Conservation (phyloP, 2,329 filamentous ascomycete species). For the Beauveria rudraprayagi region DNA sequence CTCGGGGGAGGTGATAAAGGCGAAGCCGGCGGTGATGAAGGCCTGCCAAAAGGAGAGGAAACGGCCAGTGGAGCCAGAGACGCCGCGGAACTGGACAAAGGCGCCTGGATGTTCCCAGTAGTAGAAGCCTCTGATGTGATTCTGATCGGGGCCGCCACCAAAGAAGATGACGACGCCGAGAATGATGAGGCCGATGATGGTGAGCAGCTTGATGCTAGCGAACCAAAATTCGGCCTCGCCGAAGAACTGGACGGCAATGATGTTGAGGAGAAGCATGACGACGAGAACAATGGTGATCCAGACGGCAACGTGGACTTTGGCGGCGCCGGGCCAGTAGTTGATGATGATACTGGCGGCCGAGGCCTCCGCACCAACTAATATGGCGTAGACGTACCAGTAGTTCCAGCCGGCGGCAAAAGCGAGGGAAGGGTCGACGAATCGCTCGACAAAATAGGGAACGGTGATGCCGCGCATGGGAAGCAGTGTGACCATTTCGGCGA, state of each 20-base stretch:
- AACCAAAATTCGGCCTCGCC: conserved; percentile 57
- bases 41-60: conserved; percentile 50
- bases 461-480: conserved; percentile 49
- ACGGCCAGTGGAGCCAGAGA: conserved; percentile 42
- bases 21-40: conserved; percentile 50
- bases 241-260: conserved; percentile 48
- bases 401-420: conserved; percentile 53
- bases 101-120: conserved; percentile 48
- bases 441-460: conserved; percentile 46
- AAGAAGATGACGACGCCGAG: conserved; percentile 48
- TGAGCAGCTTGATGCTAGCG: conserved; percentile 51
- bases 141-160: conserved; percentile 43
- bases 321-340: conserved; percentile 46
- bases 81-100: conserved; percentile 36
- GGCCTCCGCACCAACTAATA: conserved; percentile 49
- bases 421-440: conserved; percentile 47
- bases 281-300: conserved; percentile 53
- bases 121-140: conserved; percentile 36
- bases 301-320: conserved; percentile 43
- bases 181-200: conserved; percentile 50
- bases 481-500: conserved; percentile 48
- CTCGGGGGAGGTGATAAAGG: conserved; percentile 56
- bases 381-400: conserved; percentile 55
- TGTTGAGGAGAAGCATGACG: conserved; percentile 47
- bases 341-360: conserved; percentile 51